Percentiles rank a stretch among this genome's conserved stretches.
phyloP scores from a whole-genome alignment of 169 alveolate genomes.

The Plasmodium gaboni region DNA sequence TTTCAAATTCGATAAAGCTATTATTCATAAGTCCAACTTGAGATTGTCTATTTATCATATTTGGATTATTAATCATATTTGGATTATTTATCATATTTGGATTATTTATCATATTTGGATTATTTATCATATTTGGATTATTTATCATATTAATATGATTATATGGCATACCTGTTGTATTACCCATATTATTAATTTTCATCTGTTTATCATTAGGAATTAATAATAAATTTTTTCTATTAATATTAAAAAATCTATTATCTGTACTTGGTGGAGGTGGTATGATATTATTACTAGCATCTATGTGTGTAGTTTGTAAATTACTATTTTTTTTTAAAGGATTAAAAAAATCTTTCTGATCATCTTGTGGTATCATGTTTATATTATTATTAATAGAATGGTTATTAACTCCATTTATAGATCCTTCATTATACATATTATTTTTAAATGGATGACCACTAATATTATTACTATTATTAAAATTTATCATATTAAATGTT shows the following conservation, averaged over 20 bases:
- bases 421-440: slow-evolving; percentile 8
- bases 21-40: background rate
- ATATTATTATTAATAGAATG: background rate
- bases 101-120: background rate
- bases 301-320: slow-evolving; percentile 4
- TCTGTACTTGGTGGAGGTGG: slow-evolving; percentile 72
- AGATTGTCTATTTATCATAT: slow-evolving; percentile 9
- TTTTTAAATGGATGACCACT: background rate
- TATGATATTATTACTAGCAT: background rate
- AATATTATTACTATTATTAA: background rate
- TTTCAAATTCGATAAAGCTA: slow-evolving; percentile 2
- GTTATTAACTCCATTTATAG: background rate
- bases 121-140: slow-evolving; percentile 6
- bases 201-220: slow-evolving; percentile 39
- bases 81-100: slow-evolving; percentile 3
- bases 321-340: slow-evolving; percentile 6
- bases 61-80: background rate
- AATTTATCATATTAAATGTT: background rate
- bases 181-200: slow-evolving; percentile 5
- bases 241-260: slow-evolving; percentile 9
- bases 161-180: background rate
- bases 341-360: slow-evolving; percentile 13
- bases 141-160: background rate
- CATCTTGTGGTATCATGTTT: slow-evolving; percentile 5
- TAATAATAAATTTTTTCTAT: slow-evolving; percentile 9